Conservation (phyloP, 176 grass and related monocot genomes). For the Cymbopogon citratus region DNA sequence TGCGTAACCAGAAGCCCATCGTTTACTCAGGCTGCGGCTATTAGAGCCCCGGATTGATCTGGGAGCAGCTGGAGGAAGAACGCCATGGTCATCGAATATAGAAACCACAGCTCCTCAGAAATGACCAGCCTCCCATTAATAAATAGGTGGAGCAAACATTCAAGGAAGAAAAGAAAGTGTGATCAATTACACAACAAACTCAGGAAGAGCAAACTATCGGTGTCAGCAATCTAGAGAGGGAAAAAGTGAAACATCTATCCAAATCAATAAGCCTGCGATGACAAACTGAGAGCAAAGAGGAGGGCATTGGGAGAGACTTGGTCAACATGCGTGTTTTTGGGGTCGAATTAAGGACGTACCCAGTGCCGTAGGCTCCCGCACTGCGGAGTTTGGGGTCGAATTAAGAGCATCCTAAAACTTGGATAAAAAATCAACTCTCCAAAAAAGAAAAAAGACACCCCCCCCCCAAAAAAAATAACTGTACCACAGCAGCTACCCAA, state of each 20-base stretch:
- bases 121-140: constrained; percentile 15
- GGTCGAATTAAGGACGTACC: neutral
- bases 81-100: constrained; percentile 5
- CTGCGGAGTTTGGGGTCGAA: too few species aligned
- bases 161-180: neutral
- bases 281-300: neutral
- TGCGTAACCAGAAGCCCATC: constrained; percentile 33
- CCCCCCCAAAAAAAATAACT: too few species aligned
- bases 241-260: neutral
- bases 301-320: neutral
- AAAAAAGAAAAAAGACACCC: too few species aligned
- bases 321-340: too few species aligned
- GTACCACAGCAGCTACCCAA: too few species aligned
- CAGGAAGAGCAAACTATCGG: neutral
- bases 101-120: constrained; percentile 13
- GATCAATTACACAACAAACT: neutral
- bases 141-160: neutral
- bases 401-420: neutral
- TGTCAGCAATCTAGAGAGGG: neutral
- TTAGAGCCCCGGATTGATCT: constrained; percentile 21
- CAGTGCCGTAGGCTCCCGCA: too few species aligned
- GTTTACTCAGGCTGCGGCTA: neutral
- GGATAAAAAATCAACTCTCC: too few species aligned
- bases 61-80: constrained; percentile 7
- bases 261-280: neutral